These are phyloP conservation scores for Entonaema liquescens DNA, from an alignment of 495 filamentous ascomycete species.

Conservation along the genomic window DNA sequence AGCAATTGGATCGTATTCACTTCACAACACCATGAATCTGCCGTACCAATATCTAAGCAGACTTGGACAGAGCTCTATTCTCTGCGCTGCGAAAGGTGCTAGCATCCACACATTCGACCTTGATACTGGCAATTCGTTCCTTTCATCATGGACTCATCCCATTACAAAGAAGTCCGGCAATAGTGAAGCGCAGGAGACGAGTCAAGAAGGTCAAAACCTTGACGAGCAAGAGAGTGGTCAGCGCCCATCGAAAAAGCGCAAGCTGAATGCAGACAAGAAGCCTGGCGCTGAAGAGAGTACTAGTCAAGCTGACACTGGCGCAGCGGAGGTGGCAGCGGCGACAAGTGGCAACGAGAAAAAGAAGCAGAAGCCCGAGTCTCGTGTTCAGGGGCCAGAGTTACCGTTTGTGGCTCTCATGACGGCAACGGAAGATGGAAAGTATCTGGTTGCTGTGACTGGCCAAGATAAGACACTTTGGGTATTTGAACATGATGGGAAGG, in stretches of 20 bases:
- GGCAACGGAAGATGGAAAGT: slow-evolving; percentile 65
- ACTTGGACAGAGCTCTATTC: slow-evolving; percentile 47
- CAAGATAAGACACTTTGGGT: slow-evolving; percentile 93
- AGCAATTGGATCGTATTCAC: slow-evolving; percentile 39
- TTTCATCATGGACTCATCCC: slow-evolving; percentile 60
- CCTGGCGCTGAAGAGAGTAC: slow-evolving; percentile 13
- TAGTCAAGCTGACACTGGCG: slow-evolving; percentile 14
- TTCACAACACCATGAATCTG: slow-evolving; percentile 62
- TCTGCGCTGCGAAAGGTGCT: slow-evolving; percentile 67
- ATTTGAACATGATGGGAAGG: slow-evolving; percentile 69
- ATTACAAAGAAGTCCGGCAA: slow-evolving; percentile 31
- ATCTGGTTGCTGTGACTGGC: slow-evolving; percentile 79
- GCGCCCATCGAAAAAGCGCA: slow-evolving; percentile 40
- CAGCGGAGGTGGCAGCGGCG: not conserved
- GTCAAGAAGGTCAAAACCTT: slow-evolving; percentile 33
- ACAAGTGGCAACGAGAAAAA: slow-evolving; percentile 20
- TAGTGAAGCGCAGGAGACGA: slow-evolving; percentile 28
- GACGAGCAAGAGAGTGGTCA: slow-evolving; percentile 37
- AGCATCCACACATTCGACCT: slow-evolving; percentile 61
- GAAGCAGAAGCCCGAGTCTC: slow-evolving; percentile 30
- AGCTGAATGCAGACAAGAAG: slow-evolving; percentile 43
- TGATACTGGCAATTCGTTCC: slow-evolving; percentile 53
- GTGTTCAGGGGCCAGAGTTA: slow-evolving; percentile 40
- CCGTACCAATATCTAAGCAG: slow-evolving; percentile 52
- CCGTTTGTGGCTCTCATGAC: slow-evolving; percentile 65